Conservation (phyloP, 2,329 filamentous ascomycete genomes). For the Laburnicola sp. region DNA sequence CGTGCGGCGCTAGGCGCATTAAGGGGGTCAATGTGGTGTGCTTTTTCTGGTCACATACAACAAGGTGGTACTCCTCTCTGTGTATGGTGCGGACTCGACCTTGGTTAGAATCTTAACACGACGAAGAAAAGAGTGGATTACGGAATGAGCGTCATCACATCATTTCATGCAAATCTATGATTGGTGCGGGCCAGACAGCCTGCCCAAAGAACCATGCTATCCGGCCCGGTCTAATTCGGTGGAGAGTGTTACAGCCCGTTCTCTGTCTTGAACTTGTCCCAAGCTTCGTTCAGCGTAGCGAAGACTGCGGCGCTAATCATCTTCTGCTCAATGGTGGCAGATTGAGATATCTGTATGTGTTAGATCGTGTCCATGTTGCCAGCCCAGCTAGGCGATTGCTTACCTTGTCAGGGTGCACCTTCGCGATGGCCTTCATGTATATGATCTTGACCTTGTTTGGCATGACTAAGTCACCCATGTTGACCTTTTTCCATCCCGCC, state of each 20-base stretch:
- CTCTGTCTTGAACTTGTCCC: constrained; percentile 69
- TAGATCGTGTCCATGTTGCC: constrained; percentile 8
- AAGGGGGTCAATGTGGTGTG: too few species aligned
- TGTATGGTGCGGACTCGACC: too few species aligned
- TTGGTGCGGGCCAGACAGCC: neutral
- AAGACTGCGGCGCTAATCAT: constrained; percentile 70
- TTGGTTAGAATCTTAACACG: too few species aligned
- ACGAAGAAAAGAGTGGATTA: too few species aligned
- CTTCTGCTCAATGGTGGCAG: constrained; percentile 66
- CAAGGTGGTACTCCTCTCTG: too few species aligned
- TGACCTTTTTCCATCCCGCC: constrained; percentile 95
- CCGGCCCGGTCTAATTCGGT: neutral
- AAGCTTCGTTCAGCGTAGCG: constrained; percentile 66
- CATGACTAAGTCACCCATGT: constrained; percentile 89
- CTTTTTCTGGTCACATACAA: too few species aligned
- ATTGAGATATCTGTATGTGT: constrained; percentile 56
- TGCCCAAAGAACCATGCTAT: neutral
- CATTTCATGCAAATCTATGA: constrained; percentile 9
- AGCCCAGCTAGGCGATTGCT: constrained; percentile 38
- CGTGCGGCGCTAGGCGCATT: neutral
- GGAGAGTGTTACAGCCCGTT: constrained; percentile 55
- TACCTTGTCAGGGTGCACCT: constrained; percentile 99
- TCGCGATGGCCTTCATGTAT: constrained; percentile 99
- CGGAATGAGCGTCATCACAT: too few species aligned
- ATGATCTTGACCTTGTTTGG: constrained; percentile 94